Base-by-base conservation (phyloP, 2,329 filamentous ascomycete genomes). In the Phaeosphaeriaceae sp. region DNA sequence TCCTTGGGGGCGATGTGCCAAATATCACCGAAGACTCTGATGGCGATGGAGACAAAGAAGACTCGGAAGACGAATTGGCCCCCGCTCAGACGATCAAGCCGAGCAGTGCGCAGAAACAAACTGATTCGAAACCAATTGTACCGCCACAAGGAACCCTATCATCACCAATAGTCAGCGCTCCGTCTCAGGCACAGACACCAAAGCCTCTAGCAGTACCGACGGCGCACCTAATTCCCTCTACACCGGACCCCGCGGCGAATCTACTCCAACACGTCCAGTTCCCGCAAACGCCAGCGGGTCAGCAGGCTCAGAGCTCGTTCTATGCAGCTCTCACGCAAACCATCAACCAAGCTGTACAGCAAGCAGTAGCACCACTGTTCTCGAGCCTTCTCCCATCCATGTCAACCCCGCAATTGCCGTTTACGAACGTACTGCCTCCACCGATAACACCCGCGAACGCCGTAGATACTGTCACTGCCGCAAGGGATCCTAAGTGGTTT, bases 21-120 rank as follows among this genome's bases (percentile, higher is more conserved):
- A 78, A 57, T 69, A 72, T 48, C 71, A 77, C 53, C 65, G 72
- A 70, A 73, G 74, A 6, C 71, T 77, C 17, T 73, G 81, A 47
- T 76, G 78, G 79, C 2, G 64, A 64, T 7, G 58, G 62, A 7
- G 59, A 55, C 1, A 57, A 59, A 0, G 63, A 58, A 7, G 63
- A 68, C 24, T 65, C 59, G 6, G 68, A 67, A 44, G 72, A 76
- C 40, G 73, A 76, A 61, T 49, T 76, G 61, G 72, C 73, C 20
- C 71, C 67, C 15, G 61, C 68, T 19, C 61, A 68, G 46, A 53
- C 48, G 3, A 42, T 19, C 6, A 62, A 58, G 44, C 58, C 53
- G n/a, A 54, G 36, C n/a, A 54, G 19, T 36, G 31, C 22, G 24
- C 21, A 20, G 41, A 20, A 33, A 25, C 22, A 64, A 22, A 53